These are phyloP conservation scores for Cucurbita maxima DNA, from an alignment of 306 rosid species.

Conservation along the genomic window DNA sequence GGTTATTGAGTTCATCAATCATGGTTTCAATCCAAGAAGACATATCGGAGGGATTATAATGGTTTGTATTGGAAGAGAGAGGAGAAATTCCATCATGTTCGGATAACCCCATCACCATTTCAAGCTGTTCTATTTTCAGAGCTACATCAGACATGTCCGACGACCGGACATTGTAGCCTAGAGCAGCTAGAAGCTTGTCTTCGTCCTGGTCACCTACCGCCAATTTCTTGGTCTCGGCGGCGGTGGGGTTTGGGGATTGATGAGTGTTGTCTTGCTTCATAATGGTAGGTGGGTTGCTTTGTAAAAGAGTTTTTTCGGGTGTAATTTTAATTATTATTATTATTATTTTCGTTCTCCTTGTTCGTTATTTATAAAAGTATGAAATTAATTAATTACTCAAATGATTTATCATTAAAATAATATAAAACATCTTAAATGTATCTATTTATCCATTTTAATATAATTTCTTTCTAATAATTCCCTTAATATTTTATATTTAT, in stretches of 20 bases:
- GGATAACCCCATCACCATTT: slow-evolving; percentile 58
- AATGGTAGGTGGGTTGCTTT: no score
- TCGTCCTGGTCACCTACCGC: slow-evolving; percentile 12
- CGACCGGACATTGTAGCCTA: slow-evolving; percentile 62
- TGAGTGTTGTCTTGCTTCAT: slow-evolving; percentile 26
- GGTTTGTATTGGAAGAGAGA: slow-evolving; percentile 48
- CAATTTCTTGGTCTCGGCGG: slow-evolving; percentile 29
- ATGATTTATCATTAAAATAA: no score
- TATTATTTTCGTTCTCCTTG: not conserved
- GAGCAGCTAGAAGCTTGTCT: slow-evolving; percentile 50
- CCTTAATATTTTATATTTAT: no score
- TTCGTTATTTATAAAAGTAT: not conserved
- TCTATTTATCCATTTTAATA: no score
- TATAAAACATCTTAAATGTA: no score
- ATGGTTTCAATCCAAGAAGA: slow-evolving; percentile 70
- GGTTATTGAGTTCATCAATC: slow-evolving; percentile 47
- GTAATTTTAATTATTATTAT: not conserved
- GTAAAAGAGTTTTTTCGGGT: no score
- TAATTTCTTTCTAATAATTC: no score
- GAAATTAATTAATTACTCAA: not conserved
- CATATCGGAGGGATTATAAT: slow-evolving; percentile 72
- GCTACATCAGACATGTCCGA: slow-evolving; percentile 79
- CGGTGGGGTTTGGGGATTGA: not conserved
- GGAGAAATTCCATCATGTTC: slow-evolving; percentile 56
- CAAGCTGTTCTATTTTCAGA: slow-evolving; percentile 58